phyloP scores from a whole-genome alignment of 805 yeast genomes.

The Saturnispora silvae region DNA sequence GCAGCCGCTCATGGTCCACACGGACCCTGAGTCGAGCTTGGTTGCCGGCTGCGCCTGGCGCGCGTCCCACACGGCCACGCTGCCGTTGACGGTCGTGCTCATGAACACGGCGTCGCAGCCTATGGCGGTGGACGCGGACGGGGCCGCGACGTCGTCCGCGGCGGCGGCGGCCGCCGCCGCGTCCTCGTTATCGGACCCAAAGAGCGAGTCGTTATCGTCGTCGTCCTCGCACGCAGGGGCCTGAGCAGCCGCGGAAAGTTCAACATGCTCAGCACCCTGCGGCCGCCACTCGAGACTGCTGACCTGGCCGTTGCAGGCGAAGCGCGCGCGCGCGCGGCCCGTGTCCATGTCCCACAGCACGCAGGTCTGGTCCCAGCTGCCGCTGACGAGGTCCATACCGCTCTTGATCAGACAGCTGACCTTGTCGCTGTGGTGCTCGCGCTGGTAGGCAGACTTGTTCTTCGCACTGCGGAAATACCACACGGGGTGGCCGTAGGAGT shows the following conservation, averaged over 20 bases:
- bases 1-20: slow-evolving; percentile 86
- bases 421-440: no score
- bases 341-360: slow-evolving; percentile 79
- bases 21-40: slow-evolving; percentile 22
- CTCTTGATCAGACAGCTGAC: no score
- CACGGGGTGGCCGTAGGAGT: not conserved
- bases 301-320: slow-evolving; percentile 63
- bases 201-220: slow-evolving; percentile 30
- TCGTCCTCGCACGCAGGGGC: slow-evolving; percentile 20
- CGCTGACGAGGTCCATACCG: slow-evolving; percentile 63
- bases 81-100: slow-evolving; percentile 78
- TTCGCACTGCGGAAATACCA: no score
- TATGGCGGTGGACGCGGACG: slow-evolving; percentile 20
- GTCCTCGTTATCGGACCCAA: slow-evolving; percentile 36
- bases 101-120: slow-evolving; percentile 60
- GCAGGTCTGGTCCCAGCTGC: slow-evolving; percentile 82
- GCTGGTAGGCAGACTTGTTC: no score
- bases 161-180: slow-evolving; percentile 9
- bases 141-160: not conserved
- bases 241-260: slow-evolving; percentile 17
- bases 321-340: slow-evolving; percentile 44
- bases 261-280: slow-evolving; percentile 22
- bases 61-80: slow-evolving; percentile 72
- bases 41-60: slow-evolving; percentile 27
- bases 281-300: slow-evolving; percentile 70